Base-by-base conservation (phyloP, 192 early-diverging fungal genomes). In the Backusella tarrabulga region DNA sequence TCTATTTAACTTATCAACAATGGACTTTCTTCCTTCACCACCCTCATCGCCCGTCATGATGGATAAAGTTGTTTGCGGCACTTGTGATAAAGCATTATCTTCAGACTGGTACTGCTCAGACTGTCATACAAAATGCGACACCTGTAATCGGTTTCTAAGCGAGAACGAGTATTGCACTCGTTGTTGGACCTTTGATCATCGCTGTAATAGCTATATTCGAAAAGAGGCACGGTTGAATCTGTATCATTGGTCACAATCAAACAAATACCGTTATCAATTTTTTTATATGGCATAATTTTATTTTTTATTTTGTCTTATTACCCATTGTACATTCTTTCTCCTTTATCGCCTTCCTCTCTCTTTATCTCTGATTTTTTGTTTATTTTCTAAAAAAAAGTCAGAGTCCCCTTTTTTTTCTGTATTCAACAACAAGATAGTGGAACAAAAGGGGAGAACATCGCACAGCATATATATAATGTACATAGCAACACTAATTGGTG, bases 61-160 rank as follows among this genome's bases (percentile, higher is more conserved):
- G 34, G 67, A 67, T 29, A 60, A 38, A 32, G 75, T 76, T 12
- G 52, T 82, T 8, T 82, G 80, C 42, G 80, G 80, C 1, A 52
- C 73, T 14, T 82, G 80, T 40, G 73, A 82, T 63, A 78, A 75
- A 44, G 74, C 56, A 4, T 42, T 82, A 19, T 42, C 67, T 38
- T 75, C 77, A 35, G 80, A 78, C 72, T 82, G 76, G 80, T 82
- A 76, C 44, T 82, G 80, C 35, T 82, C 80, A 32, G 68, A 70
- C 35, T 82, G 80, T 41, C 80, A 82, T 74, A 75, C 56, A 29
- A 75, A 76, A 56, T 82, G 80, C 67, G 38, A 50, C 34, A 78
- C 70, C 36, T 82, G 80, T 40, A 82, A 82, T 76, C 76, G 80
- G 14, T 82, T 78, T 34, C 50, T 82, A 34, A 35, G 73, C 15